Evolutionary conservation across 257 asterid species (phyloP), one percentile per base, ranked within the genome.

Genomic region (Solanum stenotomum): DNA sequence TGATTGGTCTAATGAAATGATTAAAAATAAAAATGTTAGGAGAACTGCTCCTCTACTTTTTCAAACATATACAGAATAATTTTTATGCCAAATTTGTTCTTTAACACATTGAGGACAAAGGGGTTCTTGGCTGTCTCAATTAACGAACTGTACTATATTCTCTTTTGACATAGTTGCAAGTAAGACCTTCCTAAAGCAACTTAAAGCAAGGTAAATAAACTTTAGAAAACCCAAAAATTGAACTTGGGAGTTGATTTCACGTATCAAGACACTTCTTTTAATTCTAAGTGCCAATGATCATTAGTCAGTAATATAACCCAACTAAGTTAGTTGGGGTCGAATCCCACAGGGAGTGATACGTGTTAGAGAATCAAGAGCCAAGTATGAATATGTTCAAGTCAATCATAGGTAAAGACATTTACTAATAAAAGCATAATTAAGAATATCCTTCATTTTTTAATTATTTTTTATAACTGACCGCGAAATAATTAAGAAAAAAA

Each of bases 31-130:
- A 87, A 44, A 44, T 79, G 70, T 85, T 77, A 33, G 91, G 90
- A 72, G 90, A 91, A 38, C 88, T 40, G 88, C 91, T 86, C 84
- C 88, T 34, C 70, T 56, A 71, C 61, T 20, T 84, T 70, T 49
- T 79, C 65, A 79, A 40, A 61, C 87, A n/a, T n/a, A n/a, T n/a
- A n/a, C n/a, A n/a, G n/a, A n/a, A 61, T 22, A 35, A 61, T 68
- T 49, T 61, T 59, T 22, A 61, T 37, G 49, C 87, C 78, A 38
- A 85, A 42, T 14, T 61, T 37, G 59, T 65, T 65, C 35, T 85
- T 38, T 37, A 14, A n/a, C 44, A 78, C 14, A 14, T n/a, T 14
- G 63, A 40, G 23, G 37, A 42, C 34, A 37, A 38, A 2, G 22
- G 7, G 56, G 56, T 37, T 22, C 56, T 76, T 76, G 56, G 33